phyloP scores from a whole-genome alignment of 257 asterid species.

The Euphrasia confusa region DNA sequence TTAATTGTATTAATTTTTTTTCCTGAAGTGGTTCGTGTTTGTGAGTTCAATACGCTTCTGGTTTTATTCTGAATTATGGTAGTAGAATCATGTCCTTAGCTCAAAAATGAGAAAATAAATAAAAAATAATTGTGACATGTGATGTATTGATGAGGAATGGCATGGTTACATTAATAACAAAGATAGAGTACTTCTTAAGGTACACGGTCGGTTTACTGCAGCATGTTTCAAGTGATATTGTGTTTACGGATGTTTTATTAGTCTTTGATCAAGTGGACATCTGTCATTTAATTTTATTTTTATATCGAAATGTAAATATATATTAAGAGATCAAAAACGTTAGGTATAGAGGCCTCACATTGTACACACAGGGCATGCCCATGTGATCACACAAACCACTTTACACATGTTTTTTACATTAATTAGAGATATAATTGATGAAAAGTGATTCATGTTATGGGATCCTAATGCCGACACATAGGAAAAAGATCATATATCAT shows the following conservation, averaged over 20 bases:
- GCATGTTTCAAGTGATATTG: background rate
- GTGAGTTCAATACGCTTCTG: conserved; percentile 3
- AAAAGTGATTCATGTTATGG: conserved; percentile 12
- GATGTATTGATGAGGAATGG: conserved; percentile 54
- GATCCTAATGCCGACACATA: conserved; percentile 15
- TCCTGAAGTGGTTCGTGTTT: background rate
- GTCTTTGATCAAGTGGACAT: conserved; percentile 6
- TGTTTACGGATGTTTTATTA: background rate
- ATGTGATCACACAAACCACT: no score
- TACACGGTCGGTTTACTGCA: conserved; percentile 22
- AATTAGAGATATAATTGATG: background rate
- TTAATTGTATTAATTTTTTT: background rate
- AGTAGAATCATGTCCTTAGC: background rate
- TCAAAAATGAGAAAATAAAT: background rate
- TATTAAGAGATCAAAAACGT: no score
- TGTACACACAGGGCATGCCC: no score
- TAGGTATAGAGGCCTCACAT: no score
- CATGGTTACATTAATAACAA: conserved; percentile 82
- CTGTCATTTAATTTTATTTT: background rate
- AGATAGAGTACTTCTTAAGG: conserved; percentile 93
- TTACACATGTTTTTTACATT: no score
- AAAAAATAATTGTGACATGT: background rate
- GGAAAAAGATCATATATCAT: conserved; percentile 10
- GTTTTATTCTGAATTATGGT: background rate
- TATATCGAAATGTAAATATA: no score